Evolutionary conservation across 2,329 filamentous ascomycete genomes (phyloP).

Genomic region (Alternaria sp.): DNA sequence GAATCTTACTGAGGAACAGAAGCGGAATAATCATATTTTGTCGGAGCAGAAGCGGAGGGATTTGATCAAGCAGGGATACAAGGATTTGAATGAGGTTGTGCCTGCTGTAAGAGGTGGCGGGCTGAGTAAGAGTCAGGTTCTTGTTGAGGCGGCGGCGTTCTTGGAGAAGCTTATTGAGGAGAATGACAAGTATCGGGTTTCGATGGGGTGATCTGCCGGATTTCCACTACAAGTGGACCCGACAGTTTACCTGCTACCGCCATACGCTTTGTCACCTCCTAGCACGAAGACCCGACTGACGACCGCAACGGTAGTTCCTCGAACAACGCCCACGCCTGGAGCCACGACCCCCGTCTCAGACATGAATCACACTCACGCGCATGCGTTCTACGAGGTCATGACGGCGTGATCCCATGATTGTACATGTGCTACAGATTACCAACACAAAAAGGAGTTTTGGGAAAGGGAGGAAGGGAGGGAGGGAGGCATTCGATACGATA

Average conservation of each 20-base stretch:
- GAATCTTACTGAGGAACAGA: conserved; percentile 77
- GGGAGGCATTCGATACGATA: neutral
- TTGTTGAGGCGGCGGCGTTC: conserved; percentile 78
- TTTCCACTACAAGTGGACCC: neutral
- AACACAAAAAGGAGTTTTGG: neutral
- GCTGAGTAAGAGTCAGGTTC: conserved; percentile 81
- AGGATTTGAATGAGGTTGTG: conserved; percentile 77
- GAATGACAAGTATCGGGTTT: conserved; percentile 54
- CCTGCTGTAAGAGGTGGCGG: conserved; percentile 76
- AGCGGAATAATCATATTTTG: conserved; percentile 83
- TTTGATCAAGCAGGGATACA: conserved; percentile 81
- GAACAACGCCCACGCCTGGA: neutral
- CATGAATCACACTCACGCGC: neutral
- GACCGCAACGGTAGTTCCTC: neutral
- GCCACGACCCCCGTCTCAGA: neutral
- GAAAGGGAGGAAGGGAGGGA: neutral
- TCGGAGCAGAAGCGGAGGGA: conserved; percentile 88
- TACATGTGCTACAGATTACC: neutral
- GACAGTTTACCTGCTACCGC: neutral
- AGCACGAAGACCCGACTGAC: neutral
- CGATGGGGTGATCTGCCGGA: neutral
- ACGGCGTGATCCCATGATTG: neutral
- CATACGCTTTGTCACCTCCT: neutral
- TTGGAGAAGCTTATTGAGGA: conserved; percentile 74
- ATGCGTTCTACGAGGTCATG: neutral